These are phyloP conservation scores for Podila horticola DNA, from an alignment of 192 early-diverging fungal genomes.

Conservation along the genomic window DNA sequence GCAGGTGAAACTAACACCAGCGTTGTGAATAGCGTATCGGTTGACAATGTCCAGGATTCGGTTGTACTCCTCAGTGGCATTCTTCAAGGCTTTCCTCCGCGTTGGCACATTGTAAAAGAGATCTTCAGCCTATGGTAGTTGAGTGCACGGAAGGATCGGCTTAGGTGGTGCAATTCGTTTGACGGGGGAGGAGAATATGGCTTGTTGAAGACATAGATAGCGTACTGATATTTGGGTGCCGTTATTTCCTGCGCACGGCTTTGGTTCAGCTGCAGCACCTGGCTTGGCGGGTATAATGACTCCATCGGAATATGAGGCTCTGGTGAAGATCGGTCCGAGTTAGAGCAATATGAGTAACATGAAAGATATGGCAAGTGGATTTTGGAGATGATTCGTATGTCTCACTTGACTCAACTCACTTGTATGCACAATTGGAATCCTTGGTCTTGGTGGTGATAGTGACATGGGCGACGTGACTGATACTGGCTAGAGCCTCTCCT, in stretches of 20 bases:
- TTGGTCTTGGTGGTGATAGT: slow-evolving; percentile 85
- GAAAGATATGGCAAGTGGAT: background rate
- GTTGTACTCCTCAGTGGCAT: slow-evolving; percentile 89
- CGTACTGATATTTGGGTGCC: slow-evolving; percentile 92
- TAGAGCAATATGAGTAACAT: background rate
- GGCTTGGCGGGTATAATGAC: slow-evolving; percentile 80
- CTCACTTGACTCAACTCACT: slow-evolving; percentile 41
- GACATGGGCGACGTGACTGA: slow-evolving; percentile 94
- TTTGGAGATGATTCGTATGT: background rate
- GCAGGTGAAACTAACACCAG: slow-evolving; percentile 85
- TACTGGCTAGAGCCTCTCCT: slow-evolving; percentile 97
- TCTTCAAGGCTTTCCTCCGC: slow-evolving; percentile 87
- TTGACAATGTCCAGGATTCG: slow-evolving; percentile 90
- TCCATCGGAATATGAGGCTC: slow-evolving; percentile 89
- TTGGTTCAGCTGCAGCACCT: slow-evolving; percentile 81
- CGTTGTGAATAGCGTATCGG: slow-evolving; percentile 94
- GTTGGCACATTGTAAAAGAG: slow-evolving; percentile 95
- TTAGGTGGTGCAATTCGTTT: too few species aligned
- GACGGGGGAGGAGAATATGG: background rate
- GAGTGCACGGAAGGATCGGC: background rate
- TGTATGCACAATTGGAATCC: slow-evolving; percentile 79
- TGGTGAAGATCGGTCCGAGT: slow-evolving; percentile 13
- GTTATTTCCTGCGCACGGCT: slow-evolving; percentile 94
- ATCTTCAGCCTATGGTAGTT: slow-evolving; percentile 78
- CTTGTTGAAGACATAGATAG: background rate